Percentiles rank a stretch among this genome's conserved stretches.
These are phyloP conservation scores for Simplicillium aogashimaense DNA, from an alignment of 2,329 filamentous ascomycete species.

Conservation along the genomic window DNA sequence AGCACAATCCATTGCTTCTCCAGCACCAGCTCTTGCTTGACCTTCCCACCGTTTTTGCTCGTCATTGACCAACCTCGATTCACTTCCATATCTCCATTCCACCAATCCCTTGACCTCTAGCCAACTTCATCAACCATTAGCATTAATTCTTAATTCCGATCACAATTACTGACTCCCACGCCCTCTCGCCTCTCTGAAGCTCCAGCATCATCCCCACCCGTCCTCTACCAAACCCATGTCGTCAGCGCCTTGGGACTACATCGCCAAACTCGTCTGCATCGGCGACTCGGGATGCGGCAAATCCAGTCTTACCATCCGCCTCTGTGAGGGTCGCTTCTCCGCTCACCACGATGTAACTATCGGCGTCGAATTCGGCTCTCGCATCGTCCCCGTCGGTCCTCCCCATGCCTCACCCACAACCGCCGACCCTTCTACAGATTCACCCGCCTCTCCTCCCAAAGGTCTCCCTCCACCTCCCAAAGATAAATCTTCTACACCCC, in stretches of 20 bases:
- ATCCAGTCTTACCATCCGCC: conserved; percentile 84
- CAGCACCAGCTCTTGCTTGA: too few species aligned
- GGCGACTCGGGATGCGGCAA: conserved; percentile 96
- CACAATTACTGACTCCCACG: background rate
- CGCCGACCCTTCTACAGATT: conserved; percentile 6
- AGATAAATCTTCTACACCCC: conserved; percentile 26
- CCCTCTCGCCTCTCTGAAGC: background rate
- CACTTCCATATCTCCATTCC: background rate
- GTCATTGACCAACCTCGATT: too few species aligned
- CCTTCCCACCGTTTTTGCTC: too few species aligned
- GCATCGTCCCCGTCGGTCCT: conserved; percentile 83
- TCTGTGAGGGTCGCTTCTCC: conserved; percentile 93
- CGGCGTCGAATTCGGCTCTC: conserved; percentile 89
- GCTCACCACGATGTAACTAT: conserved; percentile 95
- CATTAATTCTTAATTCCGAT: too few species aligned
- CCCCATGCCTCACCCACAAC: conserved; percentile 39
- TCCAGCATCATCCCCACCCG: background rate
- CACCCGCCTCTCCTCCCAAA: conserved; percentile 11
- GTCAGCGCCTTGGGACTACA: conserved; percentile 85
- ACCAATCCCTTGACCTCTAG: background rate
- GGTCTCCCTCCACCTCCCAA: conserved; percentile 46
- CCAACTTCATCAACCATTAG: too few species aligned
- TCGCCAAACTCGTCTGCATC: conserved; percentile 96
- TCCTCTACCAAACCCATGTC: conserved; percentile 35
- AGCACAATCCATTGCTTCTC: too few species aligned